A percentile compares a stretch with the other conserved stretches of the same genome.
These are phyloP conservation scores for Citrus reticulata DNA, from an alignment of 345 rosid species.

Conservation along the genomic window DNA sequence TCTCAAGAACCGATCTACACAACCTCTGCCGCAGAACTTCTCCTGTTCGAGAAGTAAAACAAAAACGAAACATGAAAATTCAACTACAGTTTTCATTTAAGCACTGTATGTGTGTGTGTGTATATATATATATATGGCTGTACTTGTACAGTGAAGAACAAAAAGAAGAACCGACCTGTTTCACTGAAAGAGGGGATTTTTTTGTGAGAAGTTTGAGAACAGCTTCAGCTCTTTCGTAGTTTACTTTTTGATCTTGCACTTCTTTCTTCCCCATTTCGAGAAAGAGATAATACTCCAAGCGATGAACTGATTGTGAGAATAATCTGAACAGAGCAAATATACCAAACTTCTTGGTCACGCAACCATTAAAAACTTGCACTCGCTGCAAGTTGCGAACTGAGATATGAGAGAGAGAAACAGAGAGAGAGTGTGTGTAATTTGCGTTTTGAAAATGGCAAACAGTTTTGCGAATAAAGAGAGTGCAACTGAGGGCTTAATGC, in stretches of 20 bases:
- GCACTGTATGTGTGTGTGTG: too few species aligned
- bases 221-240: conserved; percentile 46
- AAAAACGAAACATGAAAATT: background rate
- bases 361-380: conserved; percentile 39
- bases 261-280: conserved; percentile 74
- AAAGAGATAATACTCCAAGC: background rate
- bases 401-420: background rate
- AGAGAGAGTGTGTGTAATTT: background rate
- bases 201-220: conserved; percentile 62
- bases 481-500: background rate
- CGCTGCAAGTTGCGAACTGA: background rate
- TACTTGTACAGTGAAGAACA: background rate
- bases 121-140: too few species aligned
- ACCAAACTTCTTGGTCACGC: conserved; percentile 60
- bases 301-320: background rate
- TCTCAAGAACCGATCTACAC: conserved; percentile 74
- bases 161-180: conserved; percentile 48
- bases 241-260: conserved; percentile 21
- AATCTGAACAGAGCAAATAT: conserved; percentile 20
- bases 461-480: conserved; percentile 20
- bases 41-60: conserved; percentile 46
- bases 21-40: conserved; percentile 78
- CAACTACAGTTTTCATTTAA: background rate
- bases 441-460: conserved; percentile 8
- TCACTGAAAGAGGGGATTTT: conserved; percentile 72